Conservation (phyloP, 441 rosid genomes). For the Capsella rubella region DNA sequence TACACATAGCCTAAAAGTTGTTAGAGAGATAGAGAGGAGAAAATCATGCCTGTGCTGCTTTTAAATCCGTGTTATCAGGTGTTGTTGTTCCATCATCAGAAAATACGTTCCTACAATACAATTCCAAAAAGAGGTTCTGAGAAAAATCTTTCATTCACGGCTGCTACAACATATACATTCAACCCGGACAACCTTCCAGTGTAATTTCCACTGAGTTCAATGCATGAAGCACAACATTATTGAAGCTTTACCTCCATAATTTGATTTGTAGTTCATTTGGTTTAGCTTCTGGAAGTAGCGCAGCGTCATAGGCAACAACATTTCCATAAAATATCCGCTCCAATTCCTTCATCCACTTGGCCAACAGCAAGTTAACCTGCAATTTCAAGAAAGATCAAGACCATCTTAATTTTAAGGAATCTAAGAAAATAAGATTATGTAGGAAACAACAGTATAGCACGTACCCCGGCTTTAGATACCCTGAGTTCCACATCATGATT, state of each 20-base stretch:
- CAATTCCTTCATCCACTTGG: constrained; percentile 95
- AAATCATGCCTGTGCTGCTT: constrained; percentile 73
- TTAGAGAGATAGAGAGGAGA: constrained; percentile 37
- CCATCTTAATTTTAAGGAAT: not conserved
- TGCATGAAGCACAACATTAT: not conserved
- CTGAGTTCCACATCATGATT: constrained; percentile 91
- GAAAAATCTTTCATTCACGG: constrained; percentile 30
- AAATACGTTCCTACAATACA: constrained; percentile 78
- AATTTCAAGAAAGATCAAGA: constrained; percentile 28
- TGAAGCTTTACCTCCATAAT: constrained; percentile 76
- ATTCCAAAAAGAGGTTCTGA: constrained; percentile 32
- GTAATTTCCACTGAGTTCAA: not conserved
- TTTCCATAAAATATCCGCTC: constrained; percentile 97
- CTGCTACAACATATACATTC: constrained; percentile 12
- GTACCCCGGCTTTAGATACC: constrained; percentile 95
- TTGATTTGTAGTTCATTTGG: constrained; percentile 68
- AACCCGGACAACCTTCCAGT: not conserved
- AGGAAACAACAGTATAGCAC: constrained; percentile 27
- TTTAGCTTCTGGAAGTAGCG: constrained; percentile 88
- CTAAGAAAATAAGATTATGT: not conserved
- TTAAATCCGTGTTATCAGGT: constrained; percentile 65
- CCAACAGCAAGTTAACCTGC: constrained; percentile 90
- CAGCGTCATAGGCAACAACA: constrained; percentile 84
- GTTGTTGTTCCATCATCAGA: constrained; percentile 81
- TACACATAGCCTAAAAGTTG: constrained; percentile 30